Evolutionary conservation across 495 filamentous ascomycete species (phyloP), one percentile per base, ranked within the genome.

Genomic region (Xylaria acuta): DNA sequence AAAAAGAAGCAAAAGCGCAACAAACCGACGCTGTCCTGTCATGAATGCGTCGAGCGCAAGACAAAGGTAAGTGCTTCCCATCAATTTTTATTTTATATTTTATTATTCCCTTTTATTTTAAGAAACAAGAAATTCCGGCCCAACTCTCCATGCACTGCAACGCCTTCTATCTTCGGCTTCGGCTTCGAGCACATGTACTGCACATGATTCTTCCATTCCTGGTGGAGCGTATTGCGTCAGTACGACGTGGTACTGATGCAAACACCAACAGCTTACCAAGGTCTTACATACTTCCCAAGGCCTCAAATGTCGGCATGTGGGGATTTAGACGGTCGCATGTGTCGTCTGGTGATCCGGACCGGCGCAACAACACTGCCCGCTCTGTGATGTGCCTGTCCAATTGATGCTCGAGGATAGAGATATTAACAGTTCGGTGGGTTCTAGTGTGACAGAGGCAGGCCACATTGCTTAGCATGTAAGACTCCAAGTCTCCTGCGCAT

Each of bases 1-100:
- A 86, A 80, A 79, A 91, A 90, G 80, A 92, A 90, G 79, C 90
- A 92, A 79, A 92, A 91, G 78, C 84, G 91, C 32, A 93, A 93
- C 80, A 93, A 93, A 76, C 91, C 91, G 5, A 93, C 91, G 1
- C 75, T 93, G 51, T 92, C 90, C 51, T 93, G 91, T 76, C 84
- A 88, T 68, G 90, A 92, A 73, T 93, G 91, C 77, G 90, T 92
- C 43, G 89, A 90, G 79, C 84, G 89, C 66, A 92, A 92, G 80
- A 92, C 89, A 18, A 92, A 91, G 84, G 89, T 87, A 75, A 72
- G 87, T 67, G 43, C 22, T 20, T 43, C 62, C 40, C 56, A 20
- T 20, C 6, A 32, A 62, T 22, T 64, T 38, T 38, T 34, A 53
- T 56, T 64, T 38, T 45, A n/a, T n/a, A n/a, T 12, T n/a, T 51